Conservation (phyloP, 257 asterid species). For the Plantago major region DNA sequence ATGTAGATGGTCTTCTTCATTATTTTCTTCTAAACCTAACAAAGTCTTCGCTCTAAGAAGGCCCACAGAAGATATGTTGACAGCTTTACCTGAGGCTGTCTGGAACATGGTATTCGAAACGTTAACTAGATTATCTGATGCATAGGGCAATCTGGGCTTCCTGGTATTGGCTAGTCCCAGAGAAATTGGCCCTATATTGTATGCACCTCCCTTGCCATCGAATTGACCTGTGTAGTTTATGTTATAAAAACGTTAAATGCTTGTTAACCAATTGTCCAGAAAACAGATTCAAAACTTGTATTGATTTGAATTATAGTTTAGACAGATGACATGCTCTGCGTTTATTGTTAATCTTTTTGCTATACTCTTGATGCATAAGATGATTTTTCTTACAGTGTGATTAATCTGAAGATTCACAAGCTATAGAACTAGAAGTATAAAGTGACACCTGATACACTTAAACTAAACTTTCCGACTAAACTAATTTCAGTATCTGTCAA, state of each 20-base stretch:
- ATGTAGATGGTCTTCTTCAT: slow-evolving; percentile 30
- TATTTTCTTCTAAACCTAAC: slow-evolving; percentile 58
- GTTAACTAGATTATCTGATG: slow-evolving; percentile 21
- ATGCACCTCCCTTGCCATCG: slow-evolving; percentile 34
- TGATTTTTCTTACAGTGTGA: neutral
- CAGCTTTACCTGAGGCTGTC: slow-evolving; percentile 75
- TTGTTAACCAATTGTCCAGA: neutral
- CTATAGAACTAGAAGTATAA: neutral
- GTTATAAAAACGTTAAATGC: slow-evolving; percentile 9
- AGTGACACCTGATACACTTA: neutral
- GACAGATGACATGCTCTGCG: neutral
- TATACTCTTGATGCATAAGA: neutral
- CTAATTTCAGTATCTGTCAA: neutral
- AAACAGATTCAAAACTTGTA: too few relatives aligned
- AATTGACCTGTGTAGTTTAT: slow-evolving; percentile 42
- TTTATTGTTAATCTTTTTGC: neutral
- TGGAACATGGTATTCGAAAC: slow-evolving; percentile 51
- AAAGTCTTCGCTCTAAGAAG: slow-evolving; percentile 70
- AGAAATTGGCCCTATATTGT: slow-evolving; percentile 24
- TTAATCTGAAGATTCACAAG: neutral
- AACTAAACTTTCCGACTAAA: neutral
- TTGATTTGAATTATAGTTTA: neutral
- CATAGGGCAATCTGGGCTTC: slow-evolving; percentile 27
- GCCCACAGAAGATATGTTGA: slow-evolving; percentile 67
- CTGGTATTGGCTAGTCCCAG: slow-evolving; percentile 24